Percentiles rank a stretch among this genome's conserved stretches.
These are phyloP conservation scores for Fimicolochytrium jonesii DNA, from an alignment of 192 early-diverging fungal genomes.

Conservation along the genomic window DNA sequence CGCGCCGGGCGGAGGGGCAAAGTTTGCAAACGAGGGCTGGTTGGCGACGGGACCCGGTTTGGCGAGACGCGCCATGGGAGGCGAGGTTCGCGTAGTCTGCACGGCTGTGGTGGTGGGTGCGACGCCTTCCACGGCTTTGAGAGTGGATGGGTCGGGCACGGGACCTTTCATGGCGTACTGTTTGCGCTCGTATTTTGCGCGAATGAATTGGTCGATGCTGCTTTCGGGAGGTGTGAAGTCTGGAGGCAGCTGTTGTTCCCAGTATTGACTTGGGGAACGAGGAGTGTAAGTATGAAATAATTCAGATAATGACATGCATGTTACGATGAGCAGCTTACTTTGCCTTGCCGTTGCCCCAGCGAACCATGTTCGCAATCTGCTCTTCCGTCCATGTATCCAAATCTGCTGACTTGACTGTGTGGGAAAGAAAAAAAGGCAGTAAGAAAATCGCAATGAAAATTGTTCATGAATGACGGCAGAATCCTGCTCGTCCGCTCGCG, in stretches of 20 bases:
- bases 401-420: conserved; percentile 79
- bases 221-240: conserved; percentile 56
- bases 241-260: conserved; percentile 46
- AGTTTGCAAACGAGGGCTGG: conserved; percentile 13
- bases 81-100: background rate
- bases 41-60: background rate
- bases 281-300: too few species aligned
- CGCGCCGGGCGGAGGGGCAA: conserved; percentile 1
- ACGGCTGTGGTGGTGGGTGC: background rate
- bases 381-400: conserved; percentile 77
- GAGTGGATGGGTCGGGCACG: conserved; percentile 68
- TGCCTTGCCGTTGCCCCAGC: conserved; percentile 74
- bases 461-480: too few species aligned
- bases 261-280: conserved; percentile 51
- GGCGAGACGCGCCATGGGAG: conserved; percentile 5
- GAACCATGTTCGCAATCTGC: conserved; percentile 72
- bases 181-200: conserved; percentile 76
- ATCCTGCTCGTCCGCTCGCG: too few species aligned
- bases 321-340: conserved; percentile 48
- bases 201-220: conserved; percentile 70
- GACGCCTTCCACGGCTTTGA: conserved; percentile 25
- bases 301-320: too few species aligned
- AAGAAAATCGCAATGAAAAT: too few species aligned
- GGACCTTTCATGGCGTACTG: conserved; percentile 68
- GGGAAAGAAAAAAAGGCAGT: too few species aligned